These are phyloP conservation scores for Coemansia pectinata DNA, from an alignment of 192 early-diverging fungal genomes.

Conservation along the genomic window DNA sequence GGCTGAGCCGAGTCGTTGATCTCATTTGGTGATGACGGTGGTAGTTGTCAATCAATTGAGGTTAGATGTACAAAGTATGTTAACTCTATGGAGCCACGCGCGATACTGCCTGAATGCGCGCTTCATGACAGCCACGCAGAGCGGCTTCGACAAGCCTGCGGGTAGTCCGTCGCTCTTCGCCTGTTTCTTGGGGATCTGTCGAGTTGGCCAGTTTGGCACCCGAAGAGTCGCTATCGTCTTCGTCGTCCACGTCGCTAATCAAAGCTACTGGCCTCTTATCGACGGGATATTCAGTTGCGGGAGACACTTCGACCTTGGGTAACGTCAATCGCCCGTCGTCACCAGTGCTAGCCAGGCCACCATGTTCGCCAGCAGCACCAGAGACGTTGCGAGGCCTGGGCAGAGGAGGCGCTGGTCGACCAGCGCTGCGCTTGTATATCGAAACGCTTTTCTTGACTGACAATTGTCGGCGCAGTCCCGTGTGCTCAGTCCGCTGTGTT, in stretches of 20 bases:
- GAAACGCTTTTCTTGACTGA: constrained; percentile 51
- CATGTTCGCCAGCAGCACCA: neutral
- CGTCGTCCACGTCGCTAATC: constrained; percentile 8
- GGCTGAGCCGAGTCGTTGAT: neutral
- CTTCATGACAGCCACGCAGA: constrained; percentile 42
- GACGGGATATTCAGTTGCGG: neutral
- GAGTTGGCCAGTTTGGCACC: neutral
- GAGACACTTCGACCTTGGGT: neutral
- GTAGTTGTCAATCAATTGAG: no score
- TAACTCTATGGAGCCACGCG: neutral
- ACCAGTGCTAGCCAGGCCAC: neutral
- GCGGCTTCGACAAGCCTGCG: constrained; percentile 43
- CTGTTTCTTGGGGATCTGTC: constrained; percentile 2
- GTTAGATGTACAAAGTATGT: no score
- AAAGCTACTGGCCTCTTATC: neutral
- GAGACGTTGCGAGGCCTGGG: constrained; percentile 13
- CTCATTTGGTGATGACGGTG: no score
- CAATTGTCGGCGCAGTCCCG: constrained; percentile 47
- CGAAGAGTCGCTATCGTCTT: constrained; percentile 4
- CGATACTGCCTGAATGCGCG: constrained; percentile 20
- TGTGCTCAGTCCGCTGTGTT: constrained; percentile 21
- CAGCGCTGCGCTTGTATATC: constrained; percentile 34
- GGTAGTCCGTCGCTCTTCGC: constrained; percentile 34
- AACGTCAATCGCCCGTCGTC: neutral
- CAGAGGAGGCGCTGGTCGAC: constrained; percentile 27